Percentiles rank a stretch among this genome's conserved stretches.
These are phyloP conservation scores for Clarireedia monteithiana DNA, from an alignment of 2,329 filamentous ascomycete species.

Conservation along the genomic window DNA sequence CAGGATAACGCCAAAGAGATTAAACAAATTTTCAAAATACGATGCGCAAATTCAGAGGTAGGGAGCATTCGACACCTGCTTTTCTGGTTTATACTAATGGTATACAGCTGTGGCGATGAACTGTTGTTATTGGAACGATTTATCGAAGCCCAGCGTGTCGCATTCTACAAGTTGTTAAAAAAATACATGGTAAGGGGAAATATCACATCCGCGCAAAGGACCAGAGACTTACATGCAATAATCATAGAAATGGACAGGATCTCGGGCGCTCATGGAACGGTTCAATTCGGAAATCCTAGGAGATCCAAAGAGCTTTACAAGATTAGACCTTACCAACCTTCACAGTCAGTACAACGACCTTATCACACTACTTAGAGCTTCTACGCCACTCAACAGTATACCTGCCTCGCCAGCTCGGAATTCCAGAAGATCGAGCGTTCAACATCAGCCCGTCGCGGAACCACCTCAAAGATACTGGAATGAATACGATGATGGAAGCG, in stretches of 20 bases:
- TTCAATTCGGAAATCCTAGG: constrained; percentile 61
- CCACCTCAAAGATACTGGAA: constrained; percentile 58
- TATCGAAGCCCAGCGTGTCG: constrained; percentile 63
- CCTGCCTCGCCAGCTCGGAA: constrained; percentile 12
- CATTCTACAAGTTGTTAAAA: constrained; percentile 76
- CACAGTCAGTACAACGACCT: constrained; percentile 44
- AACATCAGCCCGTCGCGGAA: not conserved
- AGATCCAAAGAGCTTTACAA: constrained; percentile 64
- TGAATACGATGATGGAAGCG: constrained; percentile 78
- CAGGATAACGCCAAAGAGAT: constrained; percentile 22
- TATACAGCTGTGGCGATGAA: constrained; percentile 56
- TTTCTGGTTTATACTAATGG: constrained; percentile 7
- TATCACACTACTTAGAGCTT: constrained; percentile 38
- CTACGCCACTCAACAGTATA: constrained; percentile 25
- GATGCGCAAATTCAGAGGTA: constrained; percentile 26
- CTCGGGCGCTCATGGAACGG: constrained; percentile 52
- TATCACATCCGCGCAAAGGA: not conserved
- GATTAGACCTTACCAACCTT: constrained; percentile 52
- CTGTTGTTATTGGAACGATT: constrained; percentile 65
- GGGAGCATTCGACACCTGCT: not conserved
- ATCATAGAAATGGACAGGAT: constrained; percentile 71
- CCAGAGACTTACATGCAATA: not conserved
- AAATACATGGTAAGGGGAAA: constrained; percentile 59
- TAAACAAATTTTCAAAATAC: constrained; percentile 25
- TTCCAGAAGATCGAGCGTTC: constrained; percentile 17